Conservation (phyloP, 495 filamentous ascomycete species). For the Rhizodiscina lignyota region DNA sequence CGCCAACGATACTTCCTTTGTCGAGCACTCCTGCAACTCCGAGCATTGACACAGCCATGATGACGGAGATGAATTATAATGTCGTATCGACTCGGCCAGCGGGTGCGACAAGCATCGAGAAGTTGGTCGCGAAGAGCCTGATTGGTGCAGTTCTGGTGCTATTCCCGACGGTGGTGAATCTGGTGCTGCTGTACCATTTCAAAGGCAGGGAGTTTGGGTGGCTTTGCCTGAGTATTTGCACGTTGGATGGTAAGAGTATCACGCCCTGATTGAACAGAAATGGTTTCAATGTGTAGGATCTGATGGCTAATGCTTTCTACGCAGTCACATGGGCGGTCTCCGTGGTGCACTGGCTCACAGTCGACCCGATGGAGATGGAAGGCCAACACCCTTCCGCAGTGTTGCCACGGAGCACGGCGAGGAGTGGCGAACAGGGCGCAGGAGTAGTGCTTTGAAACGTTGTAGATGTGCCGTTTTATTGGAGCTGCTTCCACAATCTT, state of each 20-base stretch:
- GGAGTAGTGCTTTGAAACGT: no score
- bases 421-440: no score
- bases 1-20: no score
- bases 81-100: no score
- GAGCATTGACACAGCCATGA: not conserved
- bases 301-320: not conserved
- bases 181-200: slow-evolving; percentile 12
- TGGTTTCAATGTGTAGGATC: not conserved
- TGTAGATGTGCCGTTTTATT: no score
- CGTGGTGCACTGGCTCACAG: slow-evolving; percentile 19
- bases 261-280: no score
- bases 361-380: slow-evolving; percentile 12
- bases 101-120: slow-evolving; percentile 7
- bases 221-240: slow-evolving; percentile 23
- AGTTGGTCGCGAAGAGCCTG: slow-evolving; percentile 12
- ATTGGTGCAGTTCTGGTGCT: slow-evolving; percentile 15
- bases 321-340: slow-evolving; percentile 18
- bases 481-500: no score
- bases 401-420: no score
- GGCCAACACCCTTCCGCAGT: no score
- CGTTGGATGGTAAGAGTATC: slow-evolving; percentile 18
- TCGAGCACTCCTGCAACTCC: not conserved
- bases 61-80: no score
- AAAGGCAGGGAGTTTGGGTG: slow-evolving; percentile 19
- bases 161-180: slow-evolving; percentile 19